Evolutionary conservation across 257 asterid species (phyloP).

Genomic region (Solanum gandarillasii): DNA sequence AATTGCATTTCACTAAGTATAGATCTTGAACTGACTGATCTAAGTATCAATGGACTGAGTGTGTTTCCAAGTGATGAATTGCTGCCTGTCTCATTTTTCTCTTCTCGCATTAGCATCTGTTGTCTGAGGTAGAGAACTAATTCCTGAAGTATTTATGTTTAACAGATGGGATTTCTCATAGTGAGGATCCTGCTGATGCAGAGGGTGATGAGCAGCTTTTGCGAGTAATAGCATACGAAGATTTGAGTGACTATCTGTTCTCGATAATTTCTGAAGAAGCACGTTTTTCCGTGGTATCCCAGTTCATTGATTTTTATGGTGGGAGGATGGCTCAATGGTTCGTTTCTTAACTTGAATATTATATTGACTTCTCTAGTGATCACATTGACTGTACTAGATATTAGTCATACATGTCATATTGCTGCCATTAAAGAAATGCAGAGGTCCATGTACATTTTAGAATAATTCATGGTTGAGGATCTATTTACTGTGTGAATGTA

Average conservation of each 20-base stretch:
- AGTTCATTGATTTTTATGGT: slow-evolving; percentile 79
- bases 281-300: slow-evolving; percentile 58
- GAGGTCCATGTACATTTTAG: neutral
- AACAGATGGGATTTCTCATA: slow-evolving; percentile 30
- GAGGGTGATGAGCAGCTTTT: slow-evolving; percentile 76
- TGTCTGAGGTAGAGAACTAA: slow-evolving; percentile 1
- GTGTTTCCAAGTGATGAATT: neutral
- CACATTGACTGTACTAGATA: neutral
- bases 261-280: slow-evolving; percentile 75
- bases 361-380: neutral
- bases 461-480: neutral
- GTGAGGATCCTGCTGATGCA: slow-evolving; percentile 29
- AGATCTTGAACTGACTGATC: neutral
- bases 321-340: slow-evolving; percentile 92
- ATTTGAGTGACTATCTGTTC: slow-evolving; percentile 77
- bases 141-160: neutral
- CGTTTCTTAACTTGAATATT: slow-evolving; percentile 17
- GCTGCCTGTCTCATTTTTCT: neutral
- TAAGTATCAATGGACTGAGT: neutral
- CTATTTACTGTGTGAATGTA: neutral
- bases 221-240: slow-evolving; percentile 70
- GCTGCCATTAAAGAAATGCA: neutral
- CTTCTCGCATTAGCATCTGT: slow-evolving; percentile 5
- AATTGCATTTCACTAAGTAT: neutral
- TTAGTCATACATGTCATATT: neutral